A percentile compares a stretch with the other conserved stretches of the same genome.
Evolutionary conservation across 2,329 filamentous ascomycete genomes (phyloP).

Genomic region (Bipolaris gigantea): DNA sequence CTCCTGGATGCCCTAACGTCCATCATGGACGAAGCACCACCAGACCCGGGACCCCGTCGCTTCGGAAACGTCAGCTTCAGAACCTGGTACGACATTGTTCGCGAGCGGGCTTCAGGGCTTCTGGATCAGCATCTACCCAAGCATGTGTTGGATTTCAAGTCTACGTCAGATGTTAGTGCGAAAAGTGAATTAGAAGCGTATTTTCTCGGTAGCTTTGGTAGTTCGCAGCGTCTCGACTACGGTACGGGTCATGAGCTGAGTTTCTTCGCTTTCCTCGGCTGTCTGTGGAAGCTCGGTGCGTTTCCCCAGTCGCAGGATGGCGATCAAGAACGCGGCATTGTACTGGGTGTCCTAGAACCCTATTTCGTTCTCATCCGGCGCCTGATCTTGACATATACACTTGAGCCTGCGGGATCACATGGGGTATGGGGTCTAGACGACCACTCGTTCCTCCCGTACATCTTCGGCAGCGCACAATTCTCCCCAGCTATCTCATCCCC

Average conservation of each 20-base stretch:
- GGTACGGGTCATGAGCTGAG: conserved; percentile 95
- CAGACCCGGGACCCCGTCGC: conserved; percentile 79
- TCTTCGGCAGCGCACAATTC: conserved; percentile 91
- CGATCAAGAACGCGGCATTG: conserved; percentile 74
- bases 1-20: conserved; percentile 67
- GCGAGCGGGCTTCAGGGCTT: conserved; percentile 60
- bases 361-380: conserved; percentile 80
- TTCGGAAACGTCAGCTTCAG: conserved; percentile 94
- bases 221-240: conserved; percentile 86
- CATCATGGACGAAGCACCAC: conserved; percentile 77
- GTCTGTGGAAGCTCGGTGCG: conserved; percentile 85
- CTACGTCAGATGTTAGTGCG: conserved; percentile 47
- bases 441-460: conserved; percentile 90
- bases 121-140: conserved; percentile 60
- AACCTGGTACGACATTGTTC: conserved; percentile 74
- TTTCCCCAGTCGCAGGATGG: conserved; percentile 64
- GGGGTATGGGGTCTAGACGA: conserved; percentile 99
- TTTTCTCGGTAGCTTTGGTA: conserved; percentile 84
- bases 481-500: conserved; percentile 68
- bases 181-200: conserved; percentile 75
- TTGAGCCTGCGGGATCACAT: conserved; percentile 94
- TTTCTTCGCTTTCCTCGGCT: conserved; percentile 87
- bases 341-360: conserved; percentile 80
- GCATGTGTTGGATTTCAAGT: conserved; percentile 48
- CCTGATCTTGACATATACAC: conserved; percentile 85